Conservation (phyloP, 306 rosid genomes). For the Cucurbita ficifolia region DNA sequence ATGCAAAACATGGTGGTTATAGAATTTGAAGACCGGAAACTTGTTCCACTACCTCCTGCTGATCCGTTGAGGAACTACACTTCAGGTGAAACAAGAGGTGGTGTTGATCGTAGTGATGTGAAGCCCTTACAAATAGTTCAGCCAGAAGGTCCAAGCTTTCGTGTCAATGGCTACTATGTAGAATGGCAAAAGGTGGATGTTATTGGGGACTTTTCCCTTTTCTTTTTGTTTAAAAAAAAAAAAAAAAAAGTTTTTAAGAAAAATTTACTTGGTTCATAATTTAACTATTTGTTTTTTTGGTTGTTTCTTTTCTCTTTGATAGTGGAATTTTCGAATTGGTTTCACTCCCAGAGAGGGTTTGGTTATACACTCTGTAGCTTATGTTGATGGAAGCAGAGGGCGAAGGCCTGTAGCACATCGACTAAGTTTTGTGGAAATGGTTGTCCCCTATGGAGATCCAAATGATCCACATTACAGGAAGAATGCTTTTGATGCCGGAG, state of each 20-base stretch:
- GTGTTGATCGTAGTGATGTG: constrained; percentile 79
- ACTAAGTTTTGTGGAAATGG: constrained; percentile 87
- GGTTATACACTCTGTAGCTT: constrained; percentile 75
- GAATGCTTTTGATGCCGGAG: constrained; percentile 95
- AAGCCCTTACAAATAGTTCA: constrained; percentile 71
- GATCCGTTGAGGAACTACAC: constrained; percentile 93
- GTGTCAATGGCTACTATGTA: constrained; percentile 60
- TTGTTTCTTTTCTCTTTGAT: constrained; percentile 15
- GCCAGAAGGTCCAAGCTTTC: constrained; percentile 95
- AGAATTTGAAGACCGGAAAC: constrained; percentile 81
- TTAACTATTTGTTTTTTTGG: background rate
- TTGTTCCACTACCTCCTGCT: constrained; percentile 87
- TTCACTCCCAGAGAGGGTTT: constrained; percentile 88
- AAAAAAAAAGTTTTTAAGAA: background rate
- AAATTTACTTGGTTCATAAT: constrained; percentile 2
- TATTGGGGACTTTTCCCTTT: background rate
- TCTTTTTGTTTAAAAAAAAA: no score
- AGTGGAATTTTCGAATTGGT: constrained; percentile 93
- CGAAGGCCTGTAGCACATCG: constrained; percentile 86
- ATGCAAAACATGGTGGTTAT: constrained; percentile 82
- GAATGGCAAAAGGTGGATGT: constrained; percentile 86
- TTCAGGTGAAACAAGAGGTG: constrained; percentile 78
- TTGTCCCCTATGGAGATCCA: constrained; percentile 94
- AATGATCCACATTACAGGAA: constrained; percentile 82
- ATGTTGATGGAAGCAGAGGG: constrained; percentile 82